phyloP scores from a whole-genome alignment of 2,329 filamentous ascomycete genomes.

The Neofusicoccum laricinum region DNA sequence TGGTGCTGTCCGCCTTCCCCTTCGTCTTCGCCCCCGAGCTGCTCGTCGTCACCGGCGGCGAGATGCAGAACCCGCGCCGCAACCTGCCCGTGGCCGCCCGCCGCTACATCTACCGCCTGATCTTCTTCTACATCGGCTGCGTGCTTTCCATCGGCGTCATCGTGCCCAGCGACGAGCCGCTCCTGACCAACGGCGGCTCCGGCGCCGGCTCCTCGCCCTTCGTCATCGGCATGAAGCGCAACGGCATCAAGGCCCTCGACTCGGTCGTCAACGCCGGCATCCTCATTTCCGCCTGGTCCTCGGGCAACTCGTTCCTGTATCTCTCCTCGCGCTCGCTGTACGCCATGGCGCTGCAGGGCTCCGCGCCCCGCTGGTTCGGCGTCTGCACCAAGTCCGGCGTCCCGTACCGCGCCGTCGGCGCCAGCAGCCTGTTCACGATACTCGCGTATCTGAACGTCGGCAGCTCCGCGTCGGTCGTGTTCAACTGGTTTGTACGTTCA shows the following conservation, averaged over 20 bases:
- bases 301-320: conserved; percentile 56
- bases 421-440: conserved; percentile 42
- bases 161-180: conserved; percentile 52
- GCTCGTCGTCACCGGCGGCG: conserved; percentile 55
- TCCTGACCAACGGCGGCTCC: conserved; percentile 51
- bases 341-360: conserved; percentile 58
- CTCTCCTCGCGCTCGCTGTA: conserved; percentile 53
- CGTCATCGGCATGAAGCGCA: conserved; percentile 49
- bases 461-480: conserved; percentile 46
- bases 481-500: conserved; percentile 61
- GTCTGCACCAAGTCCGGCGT: conserved; percentile 60
- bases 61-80: conserved; percentile 57
- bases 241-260: conserved; percentile 56
- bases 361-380: conserved; percentile 62
- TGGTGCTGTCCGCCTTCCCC: conserved; percentile 52
- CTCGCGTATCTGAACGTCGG: conserved; percentile 51
- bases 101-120: conserved; percentile 61
- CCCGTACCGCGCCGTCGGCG: conserved; percentile 48
- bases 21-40: conserved; percentile 42
- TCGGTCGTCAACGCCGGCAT: conserved; percentile 68
- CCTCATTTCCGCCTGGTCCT: conserved; percentile 63
- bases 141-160: conserved; percentile 61
- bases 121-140: conserved; percentile 59
- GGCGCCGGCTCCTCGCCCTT: conserved; percentile 54
- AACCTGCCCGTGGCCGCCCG: conserved; percentile 59